Evolutionary conservation across 2,329 filamentous ascomycete genomes (phyloP).

Genomic region (Talaromyces sp.): DNA sequence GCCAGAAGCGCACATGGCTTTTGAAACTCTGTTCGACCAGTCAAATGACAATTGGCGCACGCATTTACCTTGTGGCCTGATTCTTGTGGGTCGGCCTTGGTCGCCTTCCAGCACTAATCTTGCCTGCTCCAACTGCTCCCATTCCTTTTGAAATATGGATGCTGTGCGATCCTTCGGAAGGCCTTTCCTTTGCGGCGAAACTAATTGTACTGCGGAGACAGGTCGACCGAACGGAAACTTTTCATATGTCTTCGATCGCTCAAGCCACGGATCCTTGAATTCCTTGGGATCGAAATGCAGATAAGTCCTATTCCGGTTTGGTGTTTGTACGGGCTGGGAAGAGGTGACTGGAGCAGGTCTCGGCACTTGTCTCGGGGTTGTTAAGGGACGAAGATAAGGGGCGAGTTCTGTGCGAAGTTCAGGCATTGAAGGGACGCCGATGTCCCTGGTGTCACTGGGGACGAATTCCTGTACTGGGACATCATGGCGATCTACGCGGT

Average conservation of each 20-base stretch:
- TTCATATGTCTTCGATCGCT: conserved; percentile 15
- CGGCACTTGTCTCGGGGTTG: not conserved
- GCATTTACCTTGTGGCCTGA: conserved; percentile 31
- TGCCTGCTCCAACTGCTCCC: conserved; percentile 30
- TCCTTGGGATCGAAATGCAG: conserved; percentile 13
- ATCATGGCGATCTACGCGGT: conserved; percentile 7
- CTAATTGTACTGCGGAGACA: conserved; percentile 35
- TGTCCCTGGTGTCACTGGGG: conserved; percentile 1
- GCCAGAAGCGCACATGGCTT: conserved; percentile 31
- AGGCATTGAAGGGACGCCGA: conserved; percentile 9
- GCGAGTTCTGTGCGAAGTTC: conserved; percentile 23
- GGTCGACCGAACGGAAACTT: conserved; percentile 26
- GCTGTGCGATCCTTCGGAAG: conserved; percentile 32
- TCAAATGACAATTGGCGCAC: conserved; percentile 38
- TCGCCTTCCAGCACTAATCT: conserved; percentile 23
- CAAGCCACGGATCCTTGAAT: conserved; percentile 24
- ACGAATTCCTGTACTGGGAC: conserved; percentile 1
- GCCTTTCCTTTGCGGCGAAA: conserved; percentile 22
- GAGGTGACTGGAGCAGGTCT: not conserved
- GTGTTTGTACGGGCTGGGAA: not conserved
- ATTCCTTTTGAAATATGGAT: conserved; percentile 34
- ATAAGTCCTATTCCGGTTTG: not conserved
- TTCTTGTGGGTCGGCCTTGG: conserved; percentile 19
- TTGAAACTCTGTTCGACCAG: conserved; percentile 40
- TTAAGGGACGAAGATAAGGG: conserved; percentile 17